Evolutionary conservation across 495 filamentous ascomycete species (phyloP).

Genomic region (Hypoxylon subgilvum): DNA sequence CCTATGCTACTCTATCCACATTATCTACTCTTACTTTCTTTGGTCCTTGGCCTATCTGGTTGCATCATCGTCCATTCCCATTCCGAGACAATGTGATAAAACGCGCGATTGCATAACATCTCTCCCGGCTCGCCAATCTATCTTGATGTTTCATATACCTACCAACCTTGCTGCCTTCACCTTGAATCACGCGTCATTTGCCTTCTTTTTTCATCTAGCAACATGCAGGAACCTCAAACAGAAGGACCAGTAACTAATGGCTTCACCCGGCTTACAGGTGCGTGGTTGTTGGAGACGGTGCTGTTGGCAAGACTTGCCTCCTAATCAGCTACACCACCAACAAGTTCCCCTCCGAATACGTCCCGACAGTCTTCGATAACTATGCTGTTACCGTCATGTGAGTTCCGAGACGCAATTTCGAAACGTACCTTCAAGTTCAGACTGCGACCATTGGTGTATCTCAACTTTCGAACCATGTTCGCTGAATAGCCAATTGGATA

Average conservation of each 20-base stretch:
- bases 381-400: constrained; percentile 99
- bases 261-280: constrained; percentile 64
- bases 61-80: neutral
- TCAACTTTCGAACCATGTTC: neutral
- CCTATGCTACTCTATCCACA: constrained; percentile 4
- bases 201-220: neutral
- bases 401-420: constrained; percentile 50
- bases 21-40: neutral
- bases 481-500: constrained; percentile 19
- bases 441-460: neutral
- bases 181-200: constrained; percentile 20
- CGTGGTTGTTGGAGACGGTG: constrained; percentile 98
- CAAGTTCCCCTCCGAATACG: constrained; percentile 99
- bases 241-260: constrained; percentile 13
- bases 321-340: constrained; percentile 99
- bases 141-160: constrained; percentile 27
- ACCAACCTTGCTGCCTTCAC: constrained; percentile 1
- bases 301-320: constrained; percentile 97
- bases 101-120: constrained; percentile 22
- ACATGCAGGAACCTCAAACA: neutral
- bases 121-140: constrained; percentile 16
- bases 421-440: neutral
- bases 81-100: constrained; percentile 1
- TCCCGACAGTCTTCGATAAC: constrained; percentile 98
- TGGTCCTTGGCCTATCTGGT: no score